Base-by-base conservation (phyloP, 2,329 filamentous ascomycete genomes). In the Ophiobolus disseminans region DNA sequence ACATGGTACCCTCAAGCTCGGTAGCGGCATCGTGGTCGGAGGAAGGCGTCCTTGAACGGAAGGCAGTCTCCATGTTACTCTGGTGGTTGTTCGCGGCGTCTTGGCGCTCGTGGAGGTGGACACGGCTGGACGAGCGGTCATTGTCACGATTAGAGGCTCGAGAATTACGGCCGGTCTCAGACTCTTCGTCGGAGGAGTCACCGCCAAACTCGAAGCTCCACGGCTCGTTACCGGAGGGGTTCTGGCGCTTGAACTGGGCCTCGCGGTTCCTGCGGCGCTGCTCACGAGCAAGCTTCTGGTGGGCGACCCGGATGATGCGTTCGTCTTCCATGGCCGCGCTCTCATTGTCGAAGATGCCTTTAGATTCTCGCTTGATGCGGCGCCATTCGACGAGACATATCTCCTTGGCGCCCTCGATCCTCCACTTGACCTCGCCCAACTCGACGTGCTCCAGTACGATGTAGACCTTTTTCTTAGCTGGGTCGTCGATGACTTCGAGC, bases 401-500 rank as follows among this genome's bases (percentile, higher is more conserved):
- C 65, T 91, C 89, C 46, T 87, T 88, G 5, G 91, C 80, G 5
- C 91, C 93, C 75, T 92, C 91, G 70, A 89, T 93, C 45, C 94
- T 86, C 94, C 94, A 99, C 38, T 91, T 83, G 48, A 99, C 90
- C 75, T 99, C 94, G 41, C 94, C 93, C 31, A 93, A 83, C 70
- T 97, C 91, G 47, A 97, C 92, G 73, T 93, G 93, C 73, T 99
- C 94, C 34, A 99, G 82, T 16, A 97, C 90, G 76, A 99, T 93
- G 76, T 99, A 99, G 54, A 99, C 96, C 76, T 99, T 99, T 77
- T 95, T 94, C 49, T 91, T 85, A 65, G 91, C 90, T 1, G 93
- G 93, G 70, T 99, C 94, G 70, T 99, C 94, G 64, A 99, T 97
- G 65, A 99, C 92, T 76, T 99, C 94, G 56, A 97, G 83, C 30